Conservation (phyloP, 2,329 filamentous ascomycete species). For the Fusarium falciforme region DNA sequence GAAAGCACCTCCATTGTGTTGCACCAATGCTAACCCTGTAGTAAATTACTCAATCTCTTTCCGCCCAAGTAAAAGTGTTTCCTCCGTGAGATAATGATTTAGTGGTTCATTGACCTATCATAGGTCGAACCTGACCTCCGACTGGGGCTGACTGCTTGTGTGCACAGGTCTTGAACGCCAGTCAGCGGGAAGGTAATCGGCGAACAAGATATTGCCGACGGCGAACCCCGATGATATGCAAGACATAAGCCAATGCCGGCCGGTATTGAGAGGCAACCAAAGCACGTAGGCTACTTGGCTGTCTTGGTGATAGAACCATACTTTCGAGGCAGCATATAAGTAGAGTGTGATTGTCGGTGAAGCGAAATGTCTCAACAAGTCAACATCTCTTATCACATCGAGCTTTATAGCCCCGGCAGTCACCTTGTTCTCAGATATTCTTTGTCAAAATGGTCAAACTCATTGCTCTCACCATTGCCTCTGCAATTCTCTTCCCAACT, state of each 20-base stretch:
- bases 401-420: too few relatives aligned
- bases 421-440: too few relatives aligned
- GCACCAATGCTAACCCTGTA: neutral
- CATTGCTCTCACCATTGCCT: neutral
- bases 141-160: neutral
- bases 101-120: neutral
- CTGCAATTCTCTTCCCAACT: neutral
- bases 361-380: too few relatives aligned
- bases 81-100: neutral
- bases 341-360: too few relatives aligned
- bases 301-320: rapidly evolving
- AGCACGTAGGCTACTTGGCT: neutral
- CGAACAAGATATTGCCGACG: neutral
- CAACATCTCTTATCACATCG: neutral
- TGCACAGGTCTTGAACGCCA: neutral
- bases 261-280: neutral
- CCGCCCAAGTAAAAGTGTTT: neutral
- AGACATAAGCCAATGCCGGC: neutral
- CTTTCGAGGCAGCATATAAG: neutral
- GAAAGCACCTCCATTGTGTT: neutral
- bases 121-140: neutral
- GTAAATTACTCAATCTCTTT: neutral
- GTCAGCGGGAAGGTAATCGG: neutral
- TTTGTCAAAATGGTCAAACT: neutral
- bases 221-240: neutral